phyloP scores from a whole-genome alignment of 148 eudicot species.

The Camellia japonica region DNA sequence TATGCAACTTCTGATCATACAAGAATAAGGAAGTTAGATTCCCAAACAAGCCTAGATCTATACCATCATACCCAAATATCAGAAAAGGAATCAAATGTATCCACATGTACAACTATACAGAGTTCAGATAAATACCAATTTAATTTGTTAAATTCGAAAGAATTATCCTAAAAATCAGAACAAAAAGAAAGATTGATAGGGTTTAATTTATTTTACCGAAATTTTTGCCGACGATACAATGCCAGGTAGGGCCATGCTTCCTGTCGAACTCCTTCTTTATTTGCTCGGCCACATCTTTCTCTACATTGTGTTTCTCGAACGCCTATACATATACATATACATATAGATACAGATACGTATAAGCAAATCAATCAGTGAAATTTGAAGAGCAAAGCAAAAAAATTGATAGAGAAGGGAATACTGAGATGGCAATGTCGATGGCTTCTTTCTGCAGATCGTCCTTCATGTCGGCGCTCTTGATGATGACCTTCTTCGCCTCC shows the following conservation, averaged over 20 bases:
- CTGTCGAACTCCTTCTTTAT: constrained; percentile 94
- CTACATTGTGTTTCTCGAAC: constrained; percentile 77
- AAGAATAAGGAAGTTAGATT: constrained; percentile 5
- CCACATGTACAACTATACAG: not conserved
- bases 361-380: not conserved
- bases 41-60: constrained; percentile 8
- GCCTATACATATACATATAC: constrained; percentile 39
- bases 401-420: not conserved
- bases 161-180: not conserved
- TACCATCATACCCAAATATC: not conserved
- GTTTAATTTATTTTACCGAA: constrained; percentile 49
- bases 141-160: not conserved
- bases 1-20: not conserved
- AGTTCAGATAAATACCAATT: not conserved
- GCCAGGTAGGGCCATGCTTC: constrained; percentile 95
- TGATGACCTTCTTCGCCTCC: constrained; percentile 43
- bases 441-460: constrained; percentile 86
- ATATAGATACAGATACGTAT: not conserved
- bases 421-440: constrained; percentile 65
- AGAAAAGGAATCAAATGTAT: not conserved
- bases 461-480: constrained; percentile 90
- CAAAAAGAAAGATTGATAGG: not conserved
- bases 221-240: constrained; percentile 96
- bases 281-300: constrained; percentile 94
- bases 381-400: too few species aligned